Conservation (phyloP, 1,284 basidiomycete species). For the Puccinia sorghi region DNA sequence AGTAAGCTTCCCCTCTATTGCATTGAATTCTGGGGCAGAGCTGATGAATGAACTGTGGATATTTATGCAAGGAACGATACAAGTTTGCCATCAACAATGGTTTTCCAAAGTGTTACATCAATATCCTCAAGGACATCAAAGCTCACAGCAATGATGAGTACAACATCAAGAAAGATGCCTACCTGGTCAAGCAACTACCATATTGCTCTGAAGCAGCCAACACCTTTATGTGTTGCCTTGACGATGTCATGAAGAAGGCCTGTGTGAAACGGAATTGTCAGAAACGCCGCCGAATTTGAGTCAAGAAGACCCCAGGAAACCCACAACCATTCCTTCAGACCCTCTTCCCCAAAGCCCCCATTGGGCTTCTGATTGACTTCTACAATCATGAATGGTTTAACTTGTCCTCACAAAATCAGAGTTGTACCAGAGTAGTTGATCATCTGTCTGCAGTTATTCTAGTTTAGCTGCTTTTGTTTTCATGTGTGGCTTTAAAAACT, state of each 20-base stretch:
- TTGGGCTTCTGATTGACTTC: conserved; percentile 10
- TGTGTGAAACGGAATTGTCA: neutral
- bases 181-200: conserved; percentile 6
- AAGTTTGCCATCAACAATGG: conserved; percentile 28
- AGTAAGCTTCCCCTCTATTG: no score
- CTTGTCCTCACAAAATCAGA: no score
- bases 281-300: neutral
- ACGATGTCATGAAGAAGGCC: neutral
- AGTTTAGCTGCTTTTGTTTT: no score
- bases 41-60: neutral
- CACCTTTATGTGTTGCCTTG: neutral
- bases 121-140: neutral
- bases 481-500: no score
- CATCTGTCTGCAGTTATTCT: no score
- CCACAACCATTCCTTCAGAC: neutral
- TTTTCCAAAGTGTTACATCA: conserved; percentile 2
- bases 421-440: no score
- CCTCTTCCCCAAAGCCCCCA: conserved; percentile 21
- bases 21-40: no score
- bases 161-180: neutral
- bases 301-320: no score
- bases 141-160: conserved; percentile 37
- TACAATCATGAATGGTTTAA: conserved; percentile 23
- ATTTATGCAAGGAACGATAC: neutral
- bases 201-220: conserved; percentile 13